Evolutionary conservation across 164 flowering plant species (phyloP).

Genomic region (Akebia trifoliata): DNA sequence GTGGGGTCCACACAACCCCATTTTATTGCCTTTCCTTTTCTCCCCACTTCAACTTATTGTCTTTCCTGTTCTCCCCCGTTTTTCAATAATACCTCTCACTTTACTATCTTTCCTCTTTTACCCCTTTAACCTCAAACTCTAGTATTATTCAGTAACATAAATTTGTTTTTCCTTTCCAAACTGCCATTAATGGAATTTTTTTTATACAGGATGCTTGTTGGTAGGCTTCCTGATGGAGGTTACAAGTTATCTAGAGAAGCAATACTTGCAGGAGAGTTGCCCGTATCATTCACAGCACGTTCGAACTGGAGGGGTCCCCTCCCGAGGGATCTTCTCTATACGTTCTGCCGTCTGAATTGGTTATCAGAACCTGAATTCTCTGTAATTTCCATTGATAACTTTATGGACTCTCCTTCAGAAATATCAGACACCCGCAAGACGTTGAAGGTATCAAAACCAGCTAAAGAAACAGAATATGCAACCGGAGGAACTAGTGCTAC

Average conservation of each 20-base stretch:
- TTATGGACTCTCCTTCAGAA: slow-evolving; percentile 25
- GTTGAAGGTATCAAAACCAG: slow-evolving; percentile 25
- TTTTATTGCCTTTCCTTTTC: too few species aligned
- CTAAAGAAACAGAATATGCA: slow-evolving; percentile 14
- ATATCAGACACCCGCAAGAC: slow-evolving; percentile 29
- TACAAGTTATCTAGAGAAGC: slow-evolving; percentile 89
- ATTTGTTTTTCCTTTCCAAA: background rate
- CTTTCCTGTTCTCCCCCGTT: background rate
- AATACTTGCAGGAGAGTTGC: slow-evolving; percentile 70
- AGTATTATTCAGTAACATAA: too few species aligned
- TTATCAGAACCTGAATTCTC: slow-evolving; percentile 76
- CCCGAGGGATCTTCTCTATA: slow-evolving; percentile 74
- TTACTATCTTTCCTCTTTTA: background rate
- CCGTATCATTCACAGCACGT: slow-evolving; percentile 56
- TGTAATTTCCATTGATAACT: slow-evolving; percentile 15
- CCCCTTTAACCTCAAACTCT: too few species aligned
- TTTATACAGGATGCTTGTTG: slow-evolving; percentile 66
- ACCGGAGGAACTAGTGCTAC: slow-evolving; percentile 20
- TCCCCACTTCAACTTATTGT: too few species aligned
- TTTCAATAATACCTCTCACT: too few species aligned
- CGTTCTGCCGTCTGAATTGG: slow-evolving; percentile 77
- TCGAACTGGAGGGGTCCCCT: slow-evolving; percentile 84
- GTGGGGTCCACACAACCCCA: too few species aligned
- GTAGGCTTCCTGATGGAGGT: slow-evolving; percentile 62
- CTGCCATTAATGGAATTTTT: background rate